Percentiles rank a stretch among this genome's conserved stretches.
phyloP scores from a whole-genome alignment of 2,329 filamentous ascomycete species.

The Hymenoscyphus occultus region DNA sequence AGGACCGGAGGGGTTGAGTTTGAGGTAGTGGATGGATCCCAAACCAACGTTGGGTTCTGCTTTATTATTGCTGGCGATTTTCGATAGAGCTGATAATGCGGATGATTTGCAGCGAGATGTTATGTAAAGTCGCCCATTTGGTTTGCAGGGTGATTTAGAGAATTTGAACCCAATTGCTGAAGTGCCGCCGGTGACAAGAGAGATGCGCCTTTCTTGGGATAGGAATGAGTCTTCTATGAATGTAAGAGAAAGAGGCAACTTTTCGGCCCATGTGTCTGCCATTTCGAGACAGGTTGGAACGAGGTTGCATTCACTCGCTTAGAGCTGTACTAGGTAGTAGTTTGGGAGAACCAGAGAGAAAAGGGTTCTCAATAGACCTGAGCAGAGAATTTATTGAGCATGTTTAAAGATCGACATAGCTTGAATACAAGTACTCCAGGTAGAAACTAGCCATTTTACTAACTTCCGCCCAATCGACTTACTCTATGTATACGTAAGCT shows the following conservation, averaged over 20 bases:
- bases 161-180: conserved; percentile 24
- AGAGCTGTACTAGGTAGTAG: no score
- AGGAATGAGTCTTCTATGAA: conserved; percentile 12
- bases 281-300: neutral
- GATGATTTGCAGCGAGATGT: conserved; percentile 41
- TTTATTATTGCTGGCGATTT: neutral
- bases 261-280: conserved; percentile 10
- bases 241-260: conserved; percentile 13
- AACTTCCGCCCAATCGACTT: no score
- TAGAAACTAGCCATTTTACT: no score
- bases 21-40: conserved; percentile 38
- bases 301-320: neutral
- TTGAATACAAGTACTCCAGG: no score
- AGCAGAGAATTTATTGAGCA: no score
- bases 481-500: no score
- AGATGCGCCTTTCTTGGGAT: conserved; percentile 12
- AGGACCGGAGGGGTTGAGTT: conserved; percentile 40
- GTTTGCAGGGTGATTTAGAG: conserved; percentile 22
- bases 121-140: conserved; percentile 40
- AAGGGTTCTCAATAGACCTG: neutral
- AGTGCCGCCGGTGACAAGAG: conserved; percentile 19
- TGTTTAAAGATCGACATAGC: no score
- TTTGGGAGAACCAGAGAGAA: neutral
- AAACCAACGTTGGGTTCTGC: conserved; percentile 20
- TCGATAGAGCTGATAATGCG: conserved; percentile 38